Evolutionary conservation across 2,329 filamentous ascomycete species (phyloP).

Genomic region (Fusarium sp.): DNA sequence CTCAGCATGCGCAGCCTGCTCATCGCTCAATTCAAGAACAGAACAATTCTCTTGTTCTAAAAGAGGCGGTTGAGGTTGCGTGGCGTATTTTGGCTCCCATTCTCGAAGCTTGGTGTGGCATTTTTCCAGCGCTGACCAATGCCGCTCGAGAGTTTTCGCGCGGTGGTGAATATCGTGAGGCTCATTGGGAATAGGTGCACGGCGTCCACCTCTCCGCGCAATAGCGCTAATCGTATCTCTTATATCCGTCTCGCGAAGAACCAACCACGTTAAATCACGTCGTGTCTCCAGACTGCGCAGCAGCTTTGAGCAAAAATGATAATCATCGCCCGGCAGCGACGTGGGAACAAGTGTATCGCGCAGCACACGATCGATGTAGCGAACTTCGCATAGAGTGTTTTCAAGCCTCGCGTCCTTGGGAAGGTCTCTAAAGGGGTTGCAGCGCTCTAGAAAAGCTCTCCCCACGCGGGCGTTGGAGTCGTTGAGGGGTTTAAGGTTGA

Average conservation of each 20-base stretch:
- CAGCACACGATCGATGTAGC: constrained; percentile 21
- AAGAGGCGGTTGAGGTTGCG: not conserved
- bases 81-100: constrained; percentile 21
- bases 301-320: constrained; percentile 16
- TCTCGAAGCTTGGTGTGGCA: constrained; percentile 24
- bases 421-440: constrained; percentile 25
- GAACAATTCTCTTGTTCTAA: not conserved
- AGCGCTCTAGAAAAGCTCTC: constrained; percentile 27
- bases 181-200: constrained; percentile 22
- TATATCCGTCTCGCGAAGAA: constrained; percentile 19
- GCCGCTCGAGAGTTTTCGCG: constrained; percentile 7
- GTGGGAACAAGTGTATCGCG: constrained; percentile 21
- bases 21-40: constrained; percentile 10
- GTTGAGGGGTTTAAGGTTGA: constrained; percentile 14
- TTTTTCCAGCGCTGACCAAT: constrained; percentile 32
- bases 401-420: constrained; percentile 20
- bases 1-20: constrained; percentile 7
- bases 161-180: constrained; percentile 12
- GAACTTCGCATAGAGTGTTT: constrained; percentile 27
- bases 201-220: constrained; percentile 5
- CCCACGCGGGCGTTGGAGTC: constrained; percentile 6
- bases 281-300: constrained; percentile 25
- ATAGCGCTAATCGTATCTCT: constrained; percentile 19
- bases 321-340: constrained; percentile 25
- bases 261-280: constrained; percentile 21